These are phyloP conservation scores for Fusarium phyllophilum DNA, from an alignment of 2,329 filamentous ascomycete genomes.

Conservation along the genomic window DNA sequence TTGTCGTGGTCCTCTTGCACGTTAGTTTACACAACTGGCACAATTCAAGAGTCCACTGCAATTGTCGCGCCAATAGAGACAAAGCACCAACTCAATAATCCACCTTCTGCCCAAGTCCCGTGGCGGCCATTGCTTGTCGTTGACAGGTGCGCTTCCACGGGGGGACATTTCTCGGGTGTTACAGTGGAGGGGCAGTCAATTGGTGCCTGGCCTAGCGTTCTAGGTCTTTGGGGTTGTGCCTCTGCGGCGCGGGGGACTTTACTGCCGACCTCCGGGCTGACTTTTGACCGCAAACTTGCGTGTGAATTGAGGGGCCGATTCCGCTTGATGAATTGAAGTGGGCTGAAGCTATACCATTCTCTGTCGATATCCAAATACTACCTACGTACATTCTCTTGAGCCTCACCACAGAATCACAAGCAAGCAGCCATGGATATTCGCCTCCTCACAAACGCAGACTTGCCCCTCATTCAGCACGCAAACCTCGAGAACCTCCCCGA, in stretches of 20 bases:
- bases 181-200: constrained; percentile 21
- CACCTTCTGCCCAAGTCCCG: constrained; percentile 16
- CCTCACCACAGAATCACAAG: not conserved
- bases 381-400: constrained; percentile 5
- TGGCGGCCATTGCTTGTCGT: constrained; percentile 33
- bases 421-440: constrained; percentile 85
- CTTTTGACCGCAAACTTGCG: constrained; percentile 16
- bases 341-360: constrained; percentile 28
- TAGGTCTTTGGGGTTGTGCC: constrained; percentile 8
- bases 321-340: constrained; percentile 11
- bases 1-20: constrained; percentile 5
- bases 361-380: not conserved
- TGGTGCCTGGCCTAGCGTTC: constrained; percentile 22
- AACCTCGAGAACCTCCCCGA: constrained; percentile 99
- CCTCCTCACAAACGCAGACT: constrained; percentile 82
- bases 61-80: constrained; percentile 41
- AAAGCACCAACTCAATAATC: constrained; percentile 3
- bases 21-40: constrained; percentile 6
- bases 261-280: constrained; percentile 17
- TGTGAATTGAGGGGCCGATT: constrained; percentile 24
- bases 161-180: constrained; percentile 22
- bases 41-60: constrained; percentile 2
- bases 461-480: constrained; percentile 93
- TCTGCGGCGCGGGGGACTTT: constrained; percentile 13
- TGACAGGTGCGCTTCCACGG: constrained; percentile 41